Evolutionary conservation across 306 rosid genomes (phyloP), one percentile per base, ranked within the genome.

Genomic region (Geum urbanum): DNA sequence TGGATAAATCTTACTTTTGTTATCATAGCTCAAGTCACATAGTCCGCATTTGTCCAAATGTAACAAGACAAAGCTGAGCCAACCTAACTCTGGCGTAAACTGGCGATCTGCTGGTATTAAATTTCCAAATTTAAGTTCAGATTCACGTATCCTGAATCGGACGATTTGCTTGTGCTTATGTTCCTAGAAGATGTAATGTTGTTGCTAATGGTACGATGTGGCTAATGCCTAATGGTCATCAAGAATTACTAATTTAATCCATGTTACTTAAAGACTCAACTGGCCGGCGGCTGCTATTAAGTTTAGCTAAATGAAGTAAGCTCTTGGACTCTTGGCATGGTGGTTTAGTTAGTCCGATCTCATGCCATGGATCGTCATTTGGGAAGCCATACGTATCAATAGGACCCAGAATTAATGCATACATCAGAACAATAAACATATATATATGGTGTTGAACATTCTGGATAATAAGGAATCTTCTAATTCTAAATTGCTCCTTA

Each of bases 401-500:
- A 27, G 59, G 35, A 54, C 59, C 59, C 19, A 54, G 40, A 57
- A 27, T 57, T 41, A 27, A 27, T 27, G 32, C 32, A 27, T 27
- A 6, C 63, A 57, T 57, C 63, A 27, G 18, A 12, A 24, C 6
- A n/a, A 56, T 13, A 10, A 22, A 56, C 18, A 12, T 15, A 5
- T 2, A 5, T 2, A 32, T 15, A 5, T 8, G 24, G 16, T 15
- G 22, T 1, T 59, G 13, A 22, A 59, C 7, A 35, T 37, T 9
- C 35, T 60, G 46, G 22, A 60, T 60, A 60, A 60, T 45, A 60
- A 60, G 45, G 46, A 32, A 60, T 60, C 64, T 59, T 60, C 22
- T 60, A 14, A 15, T 37, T 14, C 14, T 47, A 56, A 56, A 60
- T 7, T 60, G 6, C 46, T 60, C 63, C 35, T 58, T 58, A 6